phyloP scores from a whole-genome alignment of 805 yeast species.

The Metschnikowia koreensis region DNA sequence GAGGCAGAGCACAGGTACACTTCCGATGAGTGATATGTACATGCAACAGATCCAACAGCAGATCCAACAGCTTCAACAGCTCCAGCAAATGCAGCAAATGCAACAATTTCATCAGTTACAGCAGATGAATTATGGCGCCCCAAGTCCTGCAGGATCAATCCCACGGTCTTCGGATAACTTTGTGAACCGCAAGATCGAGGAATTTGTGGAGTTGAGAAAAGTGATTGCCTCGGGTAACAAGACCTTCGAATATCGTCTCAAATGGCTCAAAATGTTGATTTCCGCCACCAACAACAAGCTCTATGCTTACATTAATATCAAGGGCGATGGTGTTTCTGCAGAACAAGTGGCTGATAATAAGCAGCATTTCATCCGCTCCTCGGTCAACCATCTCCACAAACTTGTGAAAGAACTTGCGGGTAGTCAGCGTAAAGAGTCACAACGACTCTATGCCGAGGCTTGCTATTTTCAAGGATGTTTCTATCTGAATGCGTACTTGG shows the following conservation, averaged over 20 bases:
- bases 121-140: conserved; percentile 5
- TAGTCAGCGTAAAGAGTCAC: conserved; percentile 12
- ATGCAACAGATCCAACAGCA: conserved; percentile 53
- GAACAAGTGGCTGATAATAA: conserved; percentile 33
- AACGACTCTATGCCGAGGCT: conserved; percentile 28
- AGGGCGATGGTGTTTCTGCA: conserved; percentile 35
- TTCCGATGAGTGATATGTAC: conserved; percentile 27
- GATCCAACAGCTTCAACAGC: conserved; percentile 43
- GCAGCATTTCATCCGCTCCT: conserved; percentile 36
- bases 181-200: conserved; percentile 32
- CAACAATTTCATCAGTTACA: conserved; percentile 7
- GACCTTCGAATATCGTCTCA: conserved; percentile 38
- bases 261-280: conserved; percentile 44
- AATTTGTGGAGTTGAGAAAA: conserved; percentile 32
- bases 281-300: conserved; percentile 38
- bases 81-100: conserved; percentile 16
- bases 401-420: conserved; percentile 32
- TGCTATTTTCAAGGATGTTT: conserved; percentile 39
- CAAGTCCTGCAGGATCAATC: background rate
- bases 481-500: conserved; percentile 34
- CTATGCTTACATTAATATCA: conserved; percentile 41
- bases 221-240: conserved; percentile 43
- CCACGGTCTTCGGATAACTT: conserved; percentile 22
- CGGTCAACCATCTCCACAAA: conserved; percentile 36
- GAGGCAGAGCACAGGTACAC: conserved; percentile 13